Conservation (phyloP, 495 filamentous ascomycete species). For the Aspergillus kassunensis region DNA sequence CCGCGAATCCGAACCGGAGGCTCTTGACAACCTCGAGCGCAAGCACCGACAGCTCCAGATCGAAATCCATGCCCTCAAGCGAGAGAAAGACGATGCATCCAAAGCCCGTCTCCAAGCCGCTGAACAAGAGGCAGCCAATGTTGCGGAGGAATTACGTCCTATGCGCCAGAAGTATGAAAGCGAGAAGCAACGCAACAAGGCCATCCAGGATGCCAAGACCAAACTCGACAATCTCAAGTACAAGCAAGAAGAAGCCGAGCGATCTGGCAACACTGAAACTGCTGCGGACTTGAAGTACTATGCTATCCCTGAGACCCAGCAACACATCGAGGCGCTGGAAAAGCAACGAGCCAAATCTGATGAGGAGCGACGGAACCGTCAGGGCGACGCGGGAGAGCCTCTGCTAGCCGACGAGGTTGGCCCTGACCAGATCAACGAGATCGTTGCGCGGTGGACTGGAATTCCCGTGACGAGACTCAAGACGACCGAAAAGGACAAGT, state of each 20-base stretch:
- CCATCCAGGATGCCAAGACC: conserved; percentile 93
- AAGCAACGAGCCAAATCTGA: conserved; percentile 73
- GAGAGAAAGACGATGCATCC: conserved; percentile 93
- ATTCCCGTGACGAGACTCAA: conserved; percentile 92
- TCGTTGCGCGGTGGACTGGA: conserved; percentile 92
- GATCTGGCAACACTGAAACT: conserved; percentile 71
- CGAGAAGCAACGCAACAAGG: conserved; percentile 80
- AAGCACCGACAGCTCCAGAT: conserved; percentile 86
- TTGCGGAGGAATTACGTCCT: conserved; percentile 84
- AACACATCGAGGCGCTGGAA: conserved; percentile 74
- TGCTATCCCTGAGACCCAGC: conserved; percentile 88
- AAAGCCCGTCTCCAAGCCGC: conserved; percentile 74
- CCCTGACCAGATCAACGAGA: conserved; percentile 98
- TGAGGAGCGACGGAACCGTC: conserved; percentile 59
- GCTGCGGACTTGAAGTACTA: conserved; percentile 95
- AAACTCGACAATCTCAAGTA: conserved; percentile 84
- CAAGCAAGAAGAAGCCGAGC: conserved; percentile 89
- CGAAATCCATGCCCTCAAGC: conserved; percentile 88
- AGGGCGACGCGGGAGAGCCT: conserved; percentile 52
- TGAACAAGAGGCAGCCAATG: conserved; percentile 85
- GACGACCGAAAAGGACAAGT: conserved; percentile 95
- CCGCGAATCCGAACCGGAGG: conserved; percentile 91
- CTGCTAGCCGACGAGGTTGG: conserved; percentile 91
- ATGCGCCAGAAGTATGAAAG: conserved; percentile 93
- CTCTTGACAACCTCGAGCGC: conserved; percentile 87